These are phyloP conservation scores for Diplotaxis tenuifolia DNA, from an alignment of 345 rosid genomes.

Conservation along the genomic window DNA sequence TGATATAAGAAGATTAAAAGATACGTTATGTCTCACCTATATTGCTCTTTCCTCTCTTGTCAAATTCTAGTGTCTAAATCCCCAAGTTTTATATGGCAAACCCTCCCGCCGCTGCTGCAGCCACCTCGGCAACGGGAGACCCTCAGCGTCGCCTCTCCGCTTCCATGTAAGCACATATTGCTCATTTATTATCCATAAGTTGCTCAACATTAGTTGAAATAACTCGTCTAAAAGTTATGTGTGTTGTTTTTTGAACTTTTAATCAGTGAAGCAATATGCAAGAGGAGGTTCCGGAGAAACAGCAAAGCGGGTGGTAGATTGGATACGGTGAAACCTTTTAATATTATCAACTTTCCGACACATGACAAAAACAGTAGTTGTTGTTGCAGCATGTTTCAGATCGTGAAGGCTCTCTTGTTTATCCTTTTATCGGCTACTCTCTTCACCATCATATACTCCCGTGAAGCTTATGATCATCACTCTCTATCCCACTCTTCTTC, in stretches of 20 bases:
- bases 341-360: constrained; percentile 51
- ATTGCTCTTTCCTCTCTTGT: constrained; percentile 28
- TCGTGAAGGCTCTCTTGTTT: constrained; percentile 58
- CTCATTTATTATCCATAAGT: neutral
- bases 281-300: constrained; percentile 49
- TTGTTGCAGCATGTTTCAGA: constrained; percentile 58
- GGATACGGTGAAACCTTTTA: constrained; percentile 28
- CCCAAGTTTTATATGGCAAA: constrained; percentile 27
- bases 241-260: neutral
- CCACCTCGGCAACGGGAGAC: constrained; percentile 26
- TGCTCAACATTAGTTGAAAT: neutral
- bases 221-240: neutral
- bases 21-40: constrained; percentile 44
- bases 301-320: constrained; percentile 38
- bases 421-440: constrained; percentile 57
- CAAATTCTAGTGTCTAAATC: constrained; percentile 12
- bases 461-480: constrained; percentile 49
- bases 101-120: constrained; percentile 22
- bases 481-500: constrained; percentile 34
- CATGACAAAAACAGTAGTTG: constrained; percentile 46
- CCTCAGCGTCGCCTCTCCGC: constrained; percentile 37
- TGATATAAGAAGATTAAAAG: constrained; percentile 44
- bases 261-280: constrained; percentile 64
- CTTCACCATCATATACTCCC: constrained; percentile 53
- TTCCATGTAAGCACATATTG: constrained; percentile 21